phyloP scores from a whole-genome alignment of 2,329 filamentous ascomycete species.

The Trichoderma aggressivum region DNA sequence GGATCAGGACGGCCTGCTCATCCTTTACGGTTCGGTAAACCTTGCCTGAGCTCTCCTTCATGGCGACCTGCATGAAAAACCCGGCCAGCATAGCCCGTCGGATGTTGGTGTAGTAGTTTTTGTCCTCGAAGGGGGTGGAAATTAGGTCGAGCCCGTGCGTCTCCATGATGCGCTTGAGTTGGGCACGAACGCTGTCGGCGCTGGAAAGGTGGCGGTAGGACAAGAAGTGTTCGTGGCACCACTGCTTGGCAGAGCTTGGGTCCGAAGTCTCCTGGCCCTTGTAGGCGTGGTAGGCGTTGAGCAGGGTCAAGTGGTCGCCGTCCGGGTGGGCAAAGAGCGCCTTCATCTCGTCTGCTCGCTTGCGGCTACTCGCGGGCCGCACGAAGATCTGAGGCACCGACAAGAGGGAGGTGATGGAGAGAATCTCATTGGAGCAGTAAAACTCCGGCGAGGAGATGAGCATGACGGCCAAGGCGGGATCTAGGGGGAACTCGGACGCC shows the following conservation, averaged over 20 bases:
- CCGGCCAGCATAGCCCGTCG: constrained; percentile 85
- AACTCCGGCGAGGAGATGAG: constrained; percentile 96
- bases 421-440: constrained; percentile 96
- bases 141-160: constrained; percentile 80
- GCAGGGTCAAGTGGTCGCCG: constrained; percentile 90
- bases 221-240: constrained; percentile 97
- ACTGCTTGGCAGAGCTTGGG: constrained; percentile 73
- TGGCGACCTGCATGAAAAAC: constrained; percentile 99
- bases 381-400: constrained; percentile 94
- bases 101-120: constrained; percentile 98
- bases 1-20: constrained; percentile 86
- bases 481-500: constrained; percentile 92
- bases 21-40: constrained; percentile 96
- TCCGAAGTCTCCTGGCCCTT: constrained; percentile 61
- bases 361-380: constrained; percentile 77
- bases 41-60: constrained; percentile 84
- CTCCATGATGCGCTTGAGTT: constrained; percentile 97
- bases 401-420: constrained; percentile 89
- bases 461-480: constrained; percentile 94
- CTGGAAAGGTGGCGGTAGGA: constrained; percentile 84
- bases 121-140: constrained; percentile 87
- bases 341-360: constrained; percentile 98
- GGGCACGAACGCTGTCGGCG: constrained; percentile 88
- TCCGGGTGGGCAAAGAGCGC: constrained; percentile 86
- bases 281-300: constrained; percentile 98